Base-by-base conservation (phyloP, 2,329 filamentous ascomycete species). In the Aspergillus brasiliensis region DNA sequence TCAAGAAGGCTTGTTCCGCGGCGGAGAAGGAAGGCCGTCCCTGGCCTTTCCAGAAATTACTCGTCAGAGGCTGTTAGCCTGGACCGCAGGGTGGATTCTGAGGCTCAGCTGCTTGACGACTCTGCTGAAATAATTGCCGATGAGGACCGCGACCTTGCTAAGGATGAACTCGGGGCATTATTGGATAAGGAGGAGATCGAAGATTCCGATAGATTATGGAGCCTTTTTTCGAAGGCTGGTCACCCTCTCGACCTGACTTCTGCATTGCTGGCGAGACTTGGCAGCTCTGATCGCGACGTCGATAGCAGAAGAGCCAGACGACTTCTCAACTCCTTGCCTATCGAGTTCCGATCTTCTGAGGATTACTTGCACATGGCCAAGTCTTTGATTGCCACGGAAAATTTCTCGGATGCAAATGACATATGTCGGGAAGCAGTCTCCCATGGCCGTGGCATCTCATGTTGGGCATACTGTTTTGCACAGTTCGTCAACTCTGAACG, bases 321-420 rank as follows among this genome's bases (percentile, higher is more conserved):
- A n/a, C 61, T 86, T 8, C 86, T 86, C 65, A 68, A 79, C 28
- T 59, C 64, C 3, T 75, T 84, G 25, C 67, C 75, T 3, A 23
- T 60, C 1, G 56, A 73, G 8, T 57, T 75, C 38, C 78, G 81
- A 25, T 75, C 72, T 2, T 65, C 72, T 7, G 71, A 73, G 4
- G 78, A 82, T 55, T 86, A 84, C 67, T 67, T 75, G 54, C 68
- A 74, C 42, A 75, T 79, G 25, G 76, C 82, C 21, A 72, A 73
- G 46, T 78, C 83, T 21, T 77, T 81, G 60, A 62, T 84, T 15
- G 48, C 61, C 25, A 69, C 65, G n/a, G 69, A 80, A 15, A 69
- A 75, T 19, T 71, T 78, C 59, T 60, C 77, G 13, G 73, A 75
- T 2, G 75, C 80, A 10, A 70, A 77, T 10, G 57, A 67, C 13